These are phyloP conservation scores for Fragosphaeria purpurea DNA, from an alignment of 2,329 filamentous ascomycete genomes.

Conservation along the genomic window DNA sequence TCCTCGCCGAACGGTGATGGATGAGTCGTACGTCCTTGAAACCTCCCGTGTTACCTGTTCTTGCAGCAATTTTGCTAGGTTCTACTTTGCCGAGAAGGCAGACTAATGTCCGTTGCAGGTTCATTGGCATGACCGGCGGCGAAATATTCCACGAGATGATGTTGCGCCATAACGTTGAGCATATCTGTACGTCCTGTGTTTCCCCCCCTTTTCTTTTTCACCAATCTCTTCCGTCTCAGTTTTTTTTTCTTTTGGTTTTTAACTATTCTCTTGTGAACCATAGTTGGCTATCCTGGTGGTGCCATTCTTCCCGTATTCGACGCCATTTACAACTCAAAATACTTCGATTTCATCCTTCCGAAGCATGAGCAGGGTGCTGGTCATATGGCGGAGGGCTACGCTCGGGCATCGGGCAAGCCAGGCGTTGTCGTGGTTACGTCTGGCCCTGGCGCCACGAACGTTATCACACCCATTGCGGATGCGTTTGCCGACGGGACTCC, in stretches of 20 bases:
- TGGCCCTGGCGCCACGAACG: conserved; percentile 91
- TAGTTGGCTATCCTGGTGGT: conserved; percentile 84
- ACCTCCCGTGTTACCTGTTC: too few relatives aligned
- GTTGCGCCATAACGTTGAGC: conserved; percentile 82
- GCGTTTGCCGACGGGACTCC: conserved; percentile 91
- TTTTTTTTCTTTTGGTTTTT: neutral
- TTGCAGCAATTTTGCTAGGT: too few relatives aligned
- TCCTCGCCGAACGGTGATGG: conserved; percentile 52
- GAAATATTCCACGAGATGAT: conserved; percentile 99
- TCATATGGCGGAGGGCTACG: conserved; percentile 98
- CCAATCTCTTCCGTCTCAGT: too few relatives aligned
- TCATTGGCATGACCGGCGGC: conserved; percentile 90
- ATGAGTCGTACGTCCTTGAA: conserved; percentile 59
- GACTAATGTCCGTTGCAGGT: conserved; percentile 35
- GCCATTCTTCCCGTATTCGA: conserved; percentile 97
- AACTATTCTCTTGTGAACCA: conserved; percentile 12
- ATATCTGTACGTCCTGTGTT: conserved; percentile 65
- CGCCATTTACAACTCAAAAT: conserved; percentile 94
- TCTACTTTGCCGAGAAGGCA: too few relatives aligned
- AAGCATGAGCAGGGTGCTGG: conserved; percentile 96
- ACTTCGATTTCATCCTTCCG: conserved; percentile 93
- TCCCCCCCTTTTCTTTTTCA: neutral
- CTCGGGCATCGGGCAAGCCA: conserved; percentile 82
- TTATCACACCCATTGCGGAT: conserved; percentile 93
- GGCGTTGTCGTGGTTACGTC: conserved; percentile 96